Evolutionary conservation across 2,329 filamentous ascomycete genomes (phyloP), one percentile per base, ranked within the genome.

Genomic region (Drechslerella stenobrocha): DNA sequence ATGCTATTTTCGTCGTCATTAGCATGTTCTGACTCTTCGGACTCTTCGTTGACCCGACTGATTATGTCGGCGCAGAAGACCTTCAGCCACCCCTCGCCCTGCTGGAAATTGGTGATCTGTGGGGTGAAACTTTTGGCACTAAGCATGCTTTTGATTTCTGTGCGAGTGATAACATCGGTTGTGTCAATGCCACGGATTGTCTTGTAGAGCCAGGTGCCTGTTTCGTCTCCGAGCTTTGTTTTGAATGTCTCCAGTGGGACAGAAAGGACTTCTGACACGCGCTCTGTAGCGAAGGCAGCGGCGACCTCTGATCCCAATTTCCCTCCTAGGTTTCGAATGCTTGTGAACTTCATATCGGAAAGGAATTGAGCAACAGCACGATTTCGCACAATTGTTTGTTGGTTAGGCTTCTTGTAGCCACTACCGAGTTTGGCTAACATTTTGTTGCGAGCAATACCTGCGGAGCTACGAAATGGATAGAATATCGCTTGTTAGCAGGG

Each of bases 61-160:
- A 88, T 93, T 52, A 98, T 95, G 75, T 98, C 93, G 0, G 90
- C 89, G 2, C 83, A 85, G 75, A 97, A 97, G 56, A 98, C 96
- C 8, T 87, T 82, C 35, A 98, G 80, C 93, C 93, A 98, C 66
- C 85, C 86, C 22, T 83, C 79, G 0, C 87, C 92, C 75, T 95
- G 89, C 20, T 93, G 89, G 15, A 83, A 78, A 1, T 81, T 87
- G 71, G 85, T 88, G 74, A 97, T 92, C 58, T 82, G 84, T 0
- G 93, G 93, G 23, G 89, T 82, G 74, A 98, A 98, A 0, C 90
- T 95, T 75, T 98, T 98, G 18, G 93, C 91, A 1, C 90, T 96
- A 11, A 97, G 80, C 91, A 98, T 97, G 13, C 88, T 93, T 76
- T 97, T 96, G 79, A 96, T 96, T 74, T 93, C 89, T 1, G 90